A percentile compares a stretch with the other conserved stretches of the same genome.
These are phyloP conservation scores for Elaeis oleifera DNA, from an alignment of 202 grass and related monocot genomes.

Conservation along the genomic window DNA sequence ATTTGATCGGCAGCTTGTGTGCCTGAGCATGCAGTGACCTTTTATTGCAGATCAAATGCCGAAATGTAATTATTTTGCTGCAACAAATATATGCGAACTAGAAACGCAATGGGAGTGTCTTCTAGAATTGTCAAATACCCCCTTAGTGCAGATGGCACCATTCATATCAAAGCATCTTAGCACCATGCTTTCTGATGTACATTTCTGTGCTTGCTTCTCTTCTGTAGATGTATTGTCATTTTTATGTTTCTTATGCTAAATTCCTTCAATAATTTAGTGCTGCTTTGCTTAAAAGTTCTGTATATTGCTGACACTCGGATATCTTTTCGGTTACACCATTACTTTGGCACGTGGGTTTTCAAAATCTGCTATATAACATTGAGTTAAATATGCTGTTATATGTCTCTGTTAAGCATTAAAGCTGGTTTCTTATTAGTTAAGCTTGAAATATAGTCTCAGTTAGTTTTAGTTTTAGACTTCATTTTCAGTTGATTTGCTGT, in stretches of 20 bases:
- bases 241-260: conserved; percentile 10
- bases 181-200: conserved; percentile 70
- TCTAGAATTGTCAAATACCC: conserved; percentile 51
- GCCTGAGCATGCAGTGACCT: conserved; percentile 18
- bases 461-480: too few relatives aligned
- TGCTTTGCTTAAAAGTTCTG: too few relatives aligned
- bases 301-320: too few relatives aligned
- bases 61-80: conserved; percentile 77
- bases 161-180: conserved; percentile 65
- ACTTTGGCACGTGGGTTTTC: too few relatives aligned
- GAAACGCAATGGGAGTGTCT: conserved; percentile 82
- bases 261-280: not conserved
- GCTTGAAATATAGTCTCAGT: too few relatives aligned
- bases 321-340: too few relatives aligned
- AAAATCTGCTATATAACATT: too few relatives aligned
- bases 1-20: not conserved
- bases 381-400: too few relatives aligned
- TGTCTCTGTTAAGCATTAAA: too few relatives aligned
- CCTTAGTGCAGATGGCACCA: conserved; percentile 39
- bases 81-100: conserved; percentile 80
- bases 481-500: too few relatives aligned
- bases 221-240: conserved; percentile 4
- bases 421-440: too few relatives aligned
- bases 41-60: conserved; percentile 87
- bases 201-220: conserved; percentile 6